Evolutionary conservation across 208 protist genomes (phyloP), one percentile per base, ranked within the genome.

Genomic region (Leishmania tropica): DNA sequence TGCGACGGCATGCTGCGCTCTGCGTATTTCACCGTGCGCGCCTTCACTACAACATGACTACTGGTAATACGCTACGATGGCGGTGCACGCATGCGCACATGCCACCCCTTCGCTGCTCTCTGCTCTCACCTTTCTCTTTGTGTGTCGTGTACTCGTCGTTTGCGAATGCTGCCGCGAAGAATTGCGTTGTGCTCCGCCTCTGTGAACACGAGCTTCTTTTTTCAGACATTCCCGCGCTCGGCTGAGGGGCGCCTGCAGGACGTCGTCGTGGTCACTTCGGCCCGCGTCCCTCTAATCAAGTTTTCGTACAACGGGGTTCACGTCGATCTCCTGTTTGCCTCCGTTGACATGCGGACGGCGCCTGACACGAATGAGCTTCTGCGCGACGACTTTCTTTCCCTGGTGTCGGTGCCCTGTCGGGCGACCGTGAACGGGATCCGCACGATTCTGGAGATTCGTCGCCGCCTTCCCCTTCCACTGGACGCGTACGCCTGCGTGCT

Each of bases 261-360:
- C 51, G 87, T 95, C n/a, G 71, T 87, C 70, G 85, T 96, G 6
- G 84, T 98, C 54, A 75, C 86, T n/a, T 80, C 85, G 8, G 90
- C 95, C 2, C 85, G 90, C 31, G 93, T 98, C 19, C 95, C 95
- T n/a, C 78, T 98, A 53, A 85, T 98, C 70, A 96, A 96, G 84
- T 96, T 94, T 76, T 74, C 40, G 56, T 88, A 88, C 76, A 37
- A 88, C n/a, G 84, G 79, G 28, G 86, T 92, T 15, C 78, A 82
- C n/a, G 93, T 97, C 28, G 95, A 98, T 88, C 75, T 98, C 17
- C 90, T 98, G 48, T 94, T 91, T 79, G 93, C 91, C 21, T 90
- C 91, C 0, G 87, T 91, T 37, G 85, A 81, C 13, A 73, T 94
- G 28, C 70, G 76, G 4, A 76, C 87, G 10, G 88, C 95, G 19